A percentile compares a stretch with the other conserved stretches of the same genome.
These are phyloP conservation scores for Colletotrichum lindemuthianum DNA, from an alignment of 2,329 filamentous ascomycete species.

Conservation along the genomic window DNA sequence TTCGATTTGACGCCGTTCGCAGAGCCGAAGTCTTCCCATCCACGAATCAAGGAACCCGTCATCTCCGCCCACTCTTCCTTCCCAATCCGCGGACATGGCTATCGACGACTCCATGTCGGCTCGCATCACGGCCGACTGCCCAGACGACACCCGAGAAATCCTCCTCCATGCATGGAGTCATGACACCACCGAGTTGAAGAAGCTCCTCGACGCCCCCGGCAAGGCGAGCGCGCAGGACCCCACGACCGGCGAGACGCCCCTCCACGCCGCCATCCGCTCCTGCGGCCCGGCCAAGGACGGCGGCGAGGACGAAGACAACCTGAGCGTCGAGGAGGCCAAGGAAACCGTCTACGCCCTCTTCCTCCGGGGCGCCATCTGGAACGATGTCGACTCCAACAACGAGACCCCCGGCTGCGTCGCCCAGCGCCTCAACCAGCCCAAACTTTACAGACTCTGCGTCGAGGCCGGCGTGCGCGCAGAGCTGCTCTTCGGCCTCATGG, in stretches of 20 bases:
- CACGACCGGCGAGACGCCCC: conserved; percentile 84
- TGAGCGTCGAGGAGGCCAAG: conserved; percentile 67
- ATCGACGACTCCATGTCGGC: conserved; percentile 61
- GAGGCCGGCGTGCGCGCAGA: conserved; percentile 92
- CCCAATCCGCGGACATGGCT: conserved; percentile 38
- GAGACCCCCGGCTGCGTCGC: conserved; percentile 95
- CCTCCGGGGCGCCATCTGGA: conserved; percentile 94
- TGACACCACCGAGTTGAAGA: conserved; percentile 73
- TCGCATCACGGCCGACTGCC: conserved; percentile 64
- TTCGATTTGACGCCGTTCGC: not conserved
- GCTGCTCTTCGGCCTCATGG: conserved; percentile 82
- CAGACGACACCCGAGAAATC: conserved; percentile 60
- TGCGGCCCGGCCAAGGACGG: conserved; percentile 59
- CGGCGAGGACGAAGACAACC: conserved; percentile 47
- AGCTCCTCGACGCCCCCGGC: conserved; percentile 72
- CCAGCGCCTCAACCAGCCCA: conserved; percentile 70
- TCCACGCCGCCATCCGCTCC: conserved; percentile 90
- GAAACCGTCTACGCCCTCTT: conserved; percentile 81
- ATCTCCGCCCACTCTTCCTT: not conserved
- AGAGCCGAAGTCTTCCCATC: conserved; percentile 9
- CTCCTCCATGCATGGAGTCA: conserved; percentile 66
- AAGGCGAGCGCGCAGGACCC: conserved; percentile 83
- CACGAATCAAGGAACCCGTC: not conserved
- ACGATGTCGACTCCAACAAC: conserved; percentile 85
- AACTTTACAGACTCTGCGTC: conserved; percentile 84